Evolutionary conservation across 108 stramenopile species (phyloP), one percentile per base, ranked within the genome.

Genomic region (Cyclotella cryptica): DNA sequence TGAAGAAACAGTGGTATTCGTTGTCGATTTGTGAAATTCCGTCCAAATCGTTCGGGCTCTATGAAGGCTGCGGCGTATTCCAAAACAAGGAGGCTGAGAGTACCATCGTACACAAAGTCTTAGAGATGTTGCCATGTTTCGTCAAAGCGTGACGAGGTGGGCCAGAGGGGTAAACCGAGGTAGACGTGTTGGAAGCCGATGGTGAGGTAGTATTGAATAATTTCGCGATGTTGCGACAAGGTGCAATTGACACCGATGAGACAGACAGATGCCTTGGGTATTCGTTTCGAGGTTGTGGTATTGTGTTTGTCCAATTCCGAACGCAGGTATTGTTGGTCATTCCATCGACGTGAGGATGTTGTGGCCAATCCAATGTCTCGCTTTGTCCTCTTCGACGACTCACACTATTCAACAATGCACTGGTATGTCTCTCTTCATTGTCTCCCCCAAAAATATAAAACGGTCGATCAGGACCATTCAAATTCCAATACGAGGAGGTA

Each of bases 201-300:
- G n/a, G n/a, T n/a, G n/a, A n/a, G n/a, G n/a, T n/a, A n/a, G n/a
- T n/a, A n/a, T n/a, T n/a, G n/a, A n/a, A n/a, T n/a, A n/a, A n/a
- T n/a, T n/a, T n/a, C n/a, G n/a, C n/a, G n/a, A n/a, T n/a, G n/a
- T n/a, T n/a, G n/a, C n/a, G n/a, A n/a, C n/a, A n/a, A n/a, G n/a
- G n/a, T n/a, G 57, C 15, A 58, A 17, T 58, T 15, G 26, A 58
- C 57, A 28, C 57, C 57, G 10, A 58, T 58, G 10, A 58, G 57
- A 28, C 57, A 58, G 10, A 15, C 57, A 24, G 57, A 58, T 58
- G 15, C 57, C 27, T 24, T 58, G 10, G 15, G 57, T 11, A 17
- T 49, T 14, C 17, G 15, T 49, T 11, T 58, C 11, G 57, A 45
- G 13, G 44, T 45, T 45, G 44, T 45, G 13, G 44, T 13, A 45